Evolutionary conservation across 2,329 filamentous ascomycete genomes (phyloP).

Genomic region (Alternaria arbusti): DNA sequence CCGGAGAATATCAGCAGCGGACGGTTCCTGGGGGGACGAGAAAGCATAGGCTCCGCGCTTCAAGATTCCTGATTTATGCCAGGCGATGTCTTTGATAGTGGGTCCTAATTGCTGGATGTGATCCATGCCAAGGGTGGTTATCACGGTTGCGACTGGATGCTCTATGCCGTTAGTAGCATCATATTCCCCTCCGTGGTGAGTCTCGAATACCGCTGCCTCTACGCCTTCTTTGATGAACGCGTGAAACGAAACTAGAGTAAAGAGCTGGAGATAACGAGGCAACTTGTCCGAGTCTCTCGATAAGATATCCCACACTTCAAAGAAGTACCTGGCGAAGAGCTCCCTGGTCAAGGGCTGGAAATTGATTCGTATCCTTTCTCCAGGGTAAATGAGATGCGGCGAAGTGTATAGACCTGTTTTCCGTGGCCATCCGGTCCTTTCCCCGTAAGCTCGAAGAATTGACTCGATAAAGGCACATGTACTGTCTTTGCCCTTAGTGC

Average conservation of each 20-base stretch:
- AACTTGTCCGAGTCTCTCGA: neutral
- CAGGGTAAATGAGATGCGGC: constrained; percentile 64
- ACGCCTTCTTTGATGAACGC: constrained; percentile 69
- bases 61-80: constrained; percentile 77
- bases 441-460: constrained; percentile 63
- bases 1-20: constrained; percentile 11
- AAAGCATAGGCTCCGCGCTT: constrained; percentile 64
- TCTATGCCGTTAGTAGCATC: constrained; percentile 71
- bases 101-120: constrained; percentile 69
- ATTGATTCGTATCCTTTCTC: constrained; percentile 50
- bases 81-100: constrained; percentile 70
- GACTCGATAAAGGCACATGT: constrained; percentile 72
- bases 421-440: constrained; percentile 24
- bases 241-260: constrained; percentile 60
- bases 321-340: constrained; percentile 55
- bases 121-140: constrained; percentile 72
- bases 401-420: constrained; percentile 72
- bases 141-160: constrained; percentile 63
- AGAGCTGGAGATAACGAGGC: neutral
- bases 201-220: constrained; percentile 52
- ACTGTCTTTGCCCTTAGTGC: constrained; percentile 79
- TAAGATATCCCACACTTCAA: neutral
- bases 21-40: constrained; percentile 10
- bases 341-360: constrained; percentile 29
- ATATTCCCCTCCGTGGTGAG: constrained; percentile 63